These are phyloP conservation scores for Aspergillus niger DNA, from an alignment of 2,329 filamentous ascomycete genomes.

Conservation along the genomic window DNA sequence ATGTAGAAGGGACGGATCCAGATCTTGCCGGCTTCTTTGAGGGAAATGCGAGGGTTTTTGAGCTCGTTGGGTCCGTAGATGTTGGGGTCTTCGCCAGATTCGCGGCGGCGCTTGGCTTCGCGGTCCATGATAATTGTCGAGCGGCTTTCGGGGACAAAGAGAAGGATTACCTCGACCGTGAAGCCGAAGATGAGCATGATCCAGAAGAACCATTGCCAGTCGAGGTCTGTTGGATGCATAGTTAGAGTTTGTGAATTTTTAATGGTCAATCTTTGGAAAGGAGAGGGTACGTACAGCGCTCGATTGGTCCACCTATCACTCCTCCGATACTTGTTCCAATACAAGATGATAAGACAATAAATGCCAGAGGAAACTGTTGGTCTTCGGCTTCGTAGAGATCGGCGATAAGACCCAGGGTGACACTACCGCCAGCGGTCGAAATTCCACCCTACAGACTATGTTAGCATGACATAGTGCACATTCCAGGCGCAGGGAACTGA, in stretches of 20 bases:
- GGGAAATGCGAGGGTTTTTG: conserved; percentile 49
- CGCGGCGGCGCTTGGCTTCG: conserved; percentile 58
- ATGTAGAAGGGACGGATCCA: conserved; percentile 69
- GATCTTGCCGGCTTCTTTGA: conserved; percentile 39
- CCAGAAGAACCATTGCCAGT: conserved; percentile 63
- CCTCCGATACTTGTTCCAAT: conserved; percentile 54
- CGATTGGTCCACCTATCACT: conserved; percentile 53
- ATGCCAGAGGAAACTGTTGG: conserved; percentile 59
- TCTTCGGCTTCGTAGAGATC: conserved; percentile 57
- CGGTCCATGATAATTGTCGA: conserved; percentile 58
- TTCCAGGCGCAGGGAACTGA: neutral
- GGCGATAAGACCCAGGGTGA: conserved; percentile 61
- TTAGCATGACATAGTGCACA: conserved; percentile 5
- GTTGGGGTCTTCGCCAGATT: conserved; percentile 56
- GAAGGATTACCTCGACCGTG: conserved; percentile 54
- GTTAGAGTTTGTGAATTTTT: too few species aligned
- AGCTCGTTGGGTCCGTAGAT: conserved; percentile 65
- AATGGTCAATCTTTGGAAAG: too few species aligned
- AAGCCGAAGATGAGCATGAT: conserved; percentile 60
- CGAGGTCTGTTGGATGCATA: conserved; percentile 18
- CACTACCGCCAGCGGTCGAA: conserved; percentile 61
- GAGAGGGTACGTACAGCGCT: conserved; percentile 26
- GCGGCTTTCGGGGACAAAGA: conserved; percentile 58
- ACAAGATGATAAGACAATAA: conserved; percentile 56
- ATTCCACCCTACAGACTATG: conserved; percentile 47